Percentiles rank a stretch among this genome's conserved stretches.
Conservation (phyloP, 345 rosid genomes). For the Dipteronia dyeriana region DNA sequence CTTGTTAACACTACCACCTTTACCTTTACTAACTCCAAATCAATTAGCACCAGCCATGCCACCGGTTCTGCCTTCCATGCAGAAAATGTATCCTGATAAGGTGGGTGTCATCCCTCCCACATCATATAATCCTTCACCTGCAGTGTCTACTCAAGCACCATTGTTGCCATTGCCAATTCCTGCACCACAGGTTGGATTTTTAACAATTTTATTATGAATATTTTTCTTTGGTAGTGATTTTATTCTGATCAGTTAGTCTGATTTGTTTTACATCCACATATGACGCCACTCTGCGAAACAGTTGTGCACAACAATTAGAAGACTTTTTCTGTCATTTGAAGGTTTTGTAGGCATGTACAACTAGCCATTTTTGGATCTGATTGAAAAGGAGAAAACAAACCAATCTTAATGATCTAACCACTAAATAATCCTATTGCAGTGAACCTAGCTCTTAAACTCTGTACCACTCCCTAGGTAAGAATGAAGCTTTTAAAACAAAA, state of each 20-base stretch:
- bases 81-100: slow-evolving; percentile 21
- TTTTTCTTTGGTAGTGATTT: neutral
- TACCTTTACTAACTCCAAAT: slow-evolving; percentile 24
- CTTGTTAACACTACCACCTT: slow-evolving; percentile 22
- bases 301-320: neutral
- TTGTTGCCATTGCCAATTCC: slow-evolving; percentile 41
- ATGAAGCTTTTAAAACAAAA: neutral
- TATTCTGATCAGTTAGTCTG: slow-evolving; percentile 6
- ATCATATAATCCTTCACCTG: slow-evolving; percentile 17
- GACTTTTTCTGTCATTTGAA: neutral
- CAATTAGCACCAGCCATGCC: slow-evolving; percentile 25
- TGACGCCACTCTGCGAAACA: neutral
- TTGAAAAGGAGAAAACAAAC: neutral
- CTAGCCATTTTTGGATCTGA: neutral
- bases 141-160: slow-evolving; percentile 28
- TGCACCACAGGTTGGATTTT: slow-evolving; percentile 24
- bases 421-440: neutral
- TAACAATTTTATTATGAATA: neutral
- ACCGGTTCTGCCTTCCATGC: slow-evolving; percentile 25
- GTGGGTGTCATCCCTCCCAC: slow-evolving; percentile 12
- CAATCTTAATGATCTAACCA: neutral
- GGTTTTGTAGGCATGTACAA: neutral
- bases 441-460: neutral
- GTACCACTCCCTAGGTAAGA: neutral
- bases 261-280: neutral